Conservation (phyloP, 2,329 filamentous ascomycete genomes). For the Orbilia brochopaga region DNA sequence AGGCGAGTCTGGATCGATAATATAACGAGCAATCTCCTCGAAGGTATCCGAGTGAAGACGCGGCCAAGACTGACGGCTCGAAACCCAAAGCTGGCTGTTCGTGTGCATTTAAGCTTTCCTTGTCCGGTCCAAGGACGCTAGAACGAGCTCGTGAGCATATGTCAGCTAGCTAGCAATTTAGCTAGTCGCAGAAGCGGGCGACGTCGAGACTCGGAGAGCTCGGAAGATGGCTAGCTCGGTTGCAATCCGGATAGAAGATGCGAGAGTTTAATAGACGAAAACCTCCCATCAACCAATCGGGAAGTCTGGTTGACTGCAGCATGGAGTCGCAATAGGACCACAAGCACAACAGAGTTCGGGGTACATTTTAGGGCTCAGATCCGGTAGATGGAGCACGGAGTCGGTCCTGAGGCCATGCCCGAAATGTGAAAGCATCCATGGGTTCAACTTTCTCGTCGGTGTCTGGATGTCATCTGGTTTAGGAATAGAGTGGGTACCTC, state of each 20-base stretch:
- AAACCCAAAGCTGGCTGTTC: neutral
- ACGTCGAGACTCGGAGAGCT: slow-evolving; percentile 37
- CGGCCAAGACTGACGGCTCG: slow-evolving; percentile 13
- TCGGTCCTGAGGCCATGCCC: slow-evolving; percentile 27
- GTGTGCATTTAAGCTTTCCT: slow-evolving; percentile 49
- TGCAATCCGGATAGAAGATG: slow-evolving; percentile 50
- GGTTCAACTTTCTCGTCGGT: slow-evolving; percentile 37
- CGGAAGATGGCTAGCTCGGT: slow-evolving; percentile 49
- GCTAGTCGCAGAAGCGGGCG: slow-evolving; percentile 4
- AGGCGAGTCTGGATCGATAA: neutral
- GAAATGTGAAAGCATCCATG: slow-evolving; percentile 50
- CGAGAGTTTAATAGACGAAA: slow-evolving; percentile 38
- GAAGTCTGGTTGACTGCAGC: slow-evolving; percentile 42
- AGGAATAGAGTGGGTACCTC: slow-evolving; percentile 46
- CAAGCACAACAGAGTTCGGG: slow-evolving; percentile 29
- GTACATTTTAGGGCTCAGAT: slow-evolving; percentile 47
- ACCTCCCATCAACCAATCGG: slow-evolving; percentile 42
- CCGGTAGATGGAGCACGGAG: slow-evolving; percentile 37
- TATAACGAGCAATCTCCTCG: slow-evolving; percentile 7
- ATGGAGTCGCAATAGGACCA: slow-evolving; percentile 37
- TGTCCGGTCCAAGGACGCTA: slow-evolving; percentile 26
- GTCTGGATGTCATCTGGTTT: slow-evolving; percentile 49
- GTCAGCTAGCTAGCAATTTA: slow-evolving; percentile 20
- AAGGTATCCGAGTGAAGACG: slow-evolving; percentile 1
- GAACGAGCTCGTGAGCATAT: slow-evolving; percentile 44